Evolutionary conservation across 108 stramenopile species (phyloP).

Genomic region (Cylindrotheca fusiformis): DNA sequence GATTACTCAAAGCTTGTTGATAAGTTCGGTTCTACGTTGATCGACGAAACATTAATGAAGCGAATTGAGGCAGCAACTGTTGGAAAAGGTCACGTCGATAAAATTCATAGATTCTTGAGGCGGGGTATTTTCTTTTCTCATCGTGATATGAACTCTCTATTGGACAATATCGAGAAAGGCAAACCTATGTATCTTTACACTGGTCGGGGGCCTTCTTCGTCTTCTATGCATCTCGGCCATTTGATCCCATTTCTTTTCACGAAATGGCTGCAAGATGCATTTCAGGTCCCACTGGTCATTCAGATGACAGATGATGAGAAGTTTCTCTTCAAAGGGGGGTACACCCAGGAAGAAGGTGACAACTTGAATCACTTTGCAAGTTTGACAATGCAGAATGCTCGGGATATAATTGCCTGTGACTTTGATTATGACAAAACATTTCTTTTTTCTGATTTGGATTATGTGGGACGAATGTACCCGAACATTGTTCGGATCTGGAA

Average conservation of each 20-base stretch:
- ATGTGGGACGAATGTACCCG: constrained; percentile 96
- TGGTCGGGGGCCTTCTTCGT: constrained; percentile 95
- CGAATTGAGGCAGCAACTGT: constrained; percentile 74
- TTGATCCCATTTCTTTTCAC: constrained; percentile 98
- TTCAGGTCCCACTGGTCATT: constrained; percentile 95
- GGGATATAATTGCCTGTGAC: constrained; percentile 98
- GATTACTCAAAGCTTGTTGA: constrained; percentile 96
- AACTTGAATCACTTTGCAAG: constrained; percentile 86
- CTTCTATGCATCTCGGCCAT: constrained; percentile 97
- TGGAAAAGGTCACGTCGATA: constrained; percentile 77
- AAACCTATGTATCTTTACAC: constrained; percentile 96
- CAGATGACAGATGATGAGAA: constrained; percentile 99
- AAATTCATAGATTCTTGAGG: constrained; percentile 91
- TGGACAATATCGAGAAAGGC: constrained; percentile 73
- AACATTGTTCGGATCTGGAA: constrained; percentile 97
- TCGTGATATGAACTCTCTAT: constrained; percentile 85
- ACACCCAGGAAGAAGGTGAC: constrained; percentile 75
- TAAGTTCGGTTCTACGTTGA: constrained; percentile 88
- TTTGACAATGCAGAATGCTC: constrained; percentile 96
- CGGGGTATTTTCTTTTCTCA: constrained; percentile 98
- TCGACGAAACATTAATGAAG: constrained; percentile 61
- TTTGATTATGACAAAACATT: constrained; percentile 92
- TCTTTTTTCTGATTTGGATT: constrained; percentile 93
- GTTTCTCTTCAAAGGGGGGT: constrained; percentile 96
- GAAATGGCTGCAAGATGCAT: constrained; percentile 94